phyloP scores from a whole-genome alignment of 257 asterid species.

The Solanum chilense region DNA sequence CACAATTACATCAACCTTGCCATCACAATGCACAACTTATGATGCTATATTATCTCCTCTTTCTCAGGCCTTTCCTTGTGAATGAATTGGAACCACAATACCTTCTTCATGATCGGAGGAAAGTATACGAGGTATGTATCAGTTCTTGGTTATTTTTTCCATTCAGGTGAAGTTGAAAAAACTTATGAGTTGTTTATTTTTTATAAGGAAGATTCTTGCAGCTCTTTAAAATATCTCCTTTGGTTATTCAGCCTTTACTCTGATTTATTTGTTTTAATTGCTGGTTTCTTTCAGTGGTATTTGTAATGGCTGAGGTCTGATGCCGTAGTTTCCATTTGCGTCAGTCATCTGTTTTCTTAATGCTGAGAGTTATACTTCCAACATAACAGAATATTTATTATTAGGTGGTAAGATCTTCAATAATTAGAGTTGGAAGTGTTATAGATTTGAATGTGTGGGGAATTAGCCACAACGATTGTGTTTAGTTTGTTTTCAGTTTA shows the following conservation, averaged over 20 bases:
- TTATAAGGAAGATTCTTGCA: neutral
- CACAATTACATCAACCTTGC: neutral
- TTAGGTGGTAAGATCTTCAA: neutral
- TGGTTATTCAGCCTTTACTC: neutral
- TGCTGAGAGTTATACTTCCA: neutral
- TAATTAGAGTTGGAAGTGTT: neutral
- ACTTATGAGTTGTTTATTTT: neutral
- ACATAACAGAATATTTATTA: neutral
- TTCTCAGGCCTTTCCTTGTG: constrained; percentile 76
- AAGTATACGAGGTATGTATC: constrained; percentile 73
- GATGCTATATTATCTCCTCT: constrained; percentile 1
- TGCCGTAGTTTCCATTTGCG: neutral
- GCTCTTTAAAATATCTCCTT: neutral
- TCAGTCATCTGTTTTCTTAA: neutral
- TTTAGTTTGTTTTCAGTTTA: neutral
- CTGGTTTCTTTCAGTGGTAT: neutral
- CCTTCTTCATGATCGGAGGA: constrained; percentile 89
- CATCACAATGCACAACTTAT: neutral
- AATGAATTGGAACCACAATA: constrained; percentile 87
- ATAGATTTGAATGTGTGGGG: neutral
- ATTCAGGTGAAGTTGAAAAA: neutral
- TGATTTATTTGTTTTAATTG: neutral
- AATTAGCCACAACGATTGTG: neutral
- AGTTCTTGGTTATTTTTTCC: neutral
- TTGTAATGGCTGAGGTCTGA: neutral